phyloP scores from a whole-genome alignment of 192 early-diverging fungal genomes.

The Mortierella alpina region DNA sequence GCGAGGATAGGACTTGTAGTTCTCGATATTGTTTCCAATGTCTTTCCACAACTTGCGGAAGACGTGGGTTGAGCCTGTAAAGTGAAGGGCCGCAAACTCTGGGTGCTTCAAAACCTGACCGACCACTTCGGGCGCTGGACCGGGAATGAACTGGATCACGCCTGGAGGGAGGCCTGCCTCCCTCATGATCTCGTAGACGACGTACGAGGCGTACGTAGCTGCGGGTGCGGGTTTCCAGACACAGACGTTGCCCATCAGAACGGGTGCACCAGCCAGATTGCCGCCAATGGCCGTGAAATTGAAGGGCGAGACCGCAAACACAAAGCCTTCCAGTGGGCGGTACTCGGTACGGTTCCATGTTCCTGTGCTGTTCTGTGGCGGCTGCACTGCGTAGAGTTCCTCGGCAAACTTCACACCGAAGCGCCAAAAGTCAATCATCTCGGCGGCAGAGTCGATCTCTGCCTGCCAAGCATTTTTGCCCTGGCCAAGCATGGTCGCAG shows the following conservation, averaged over 20 bases:
- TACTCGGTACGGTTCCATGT: constrained; percentile 98
- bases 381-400: constrained; percentile 94
- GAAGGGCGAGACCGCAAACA: constrained; percentile 97
- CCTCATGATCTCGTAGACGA: constrained; percentile 88
- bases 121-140: constrained; percentile 84
- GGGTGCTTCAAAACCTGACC: constrained; percentile 84
- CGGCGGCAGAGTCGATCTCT: constrained; percentile 97
- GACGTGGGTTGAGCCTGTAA: constrained; percentile 93
- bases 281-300: constrained; percentile 99
- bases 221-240: constrained; percentile 96
- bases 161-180: constrained; percentile 97
- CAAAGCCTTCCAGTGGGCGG: constrained; percentile 97
- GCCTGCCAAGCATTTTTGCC: constrained; percentile 99
- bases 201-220: constrained; percentile 91
- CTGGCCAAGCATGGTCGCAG: constrained; percentile 98
- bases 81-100: constrained; percentile 95
- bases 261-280: constrained; percentile 93
- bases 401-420: constrained; percentile 95
- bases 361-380: constrained; percentile 83
- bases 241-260: constrained; percentile 97
- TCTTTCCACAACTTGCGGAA: constrained; percentile 95
- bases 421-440: constrained; percentile 93
- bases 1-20: constrained; percentile 93
- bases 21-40: constrained; percentile 91
- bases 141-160: constrained; percentile 98